Evolutionary conservation across 75 land plant genomes (phyloP).

Genomic region (Cryptomeria japonica): DNA sequence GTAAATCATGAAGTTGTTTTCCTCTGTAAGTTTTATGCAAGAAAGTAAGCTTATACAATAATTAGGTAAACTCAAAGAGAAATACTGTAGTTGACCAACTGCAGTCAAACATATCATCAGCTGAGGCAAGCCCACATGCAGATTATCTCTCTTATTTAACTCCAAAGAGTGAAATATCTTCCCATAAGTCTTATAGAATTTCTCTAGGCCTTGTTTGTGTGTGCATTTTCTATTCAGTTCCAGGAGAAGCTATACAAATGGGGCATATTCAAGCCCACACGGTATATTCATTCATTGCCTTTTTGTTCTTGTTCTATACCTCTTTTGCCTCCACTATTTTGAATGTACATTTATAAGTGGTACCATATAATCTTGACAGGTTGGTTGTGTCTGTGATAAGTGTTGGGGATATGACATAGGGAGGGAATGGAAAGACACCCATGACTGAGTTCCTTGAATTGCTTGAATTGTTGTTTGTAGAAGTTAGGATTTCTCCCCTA

Average conservation of each 20-base stretch:
- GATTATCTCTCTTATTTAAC: too few species aligned
- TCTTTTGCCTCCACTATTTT: background rate
- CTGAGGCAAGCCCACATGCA: too few species aligned
- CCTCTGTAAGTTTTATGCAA: too few species aligned
- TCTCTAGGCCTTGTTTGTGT: slow-evolving; percentile 18
- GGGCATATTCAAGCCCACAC: slow-evolving; percentile 33
- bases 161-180: too few species aligned
- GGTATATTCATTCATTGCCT: too few species aligned
- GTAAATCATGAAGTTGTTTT: too few species aligned
- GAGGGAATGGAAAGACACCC: slow-evolving; percentile 98
- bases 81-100: too few species aligned
- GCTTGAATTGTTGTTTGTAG: slow-evolving; percentile 37
- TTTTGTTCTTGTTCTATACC: background rate
- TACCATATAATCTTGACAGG: slow-evolving; percentile 28
- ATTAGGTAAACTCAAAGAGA: too few species aligned
- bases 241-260: slow-evolving; percentile 37
- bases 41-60: too few species aligned
- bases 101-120: too few species aligned
- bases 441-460: slow-evolving; percentile 81
- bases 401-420: slow-evolving; percentile 98
- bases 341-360: background rate
- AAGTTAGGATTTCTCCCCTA: slow-evolving; percentile 64
- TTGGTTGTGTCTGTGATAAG: slow-evolving; percentile 92
- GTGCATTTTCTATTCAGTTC: slow-evolving; percentile 26
- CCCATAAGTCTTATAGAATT: too few species aligned